phyloP scores from a whole-genome alignment of 306 rosid genomes.

The Herpetospermum pedunculosum region DNA sequence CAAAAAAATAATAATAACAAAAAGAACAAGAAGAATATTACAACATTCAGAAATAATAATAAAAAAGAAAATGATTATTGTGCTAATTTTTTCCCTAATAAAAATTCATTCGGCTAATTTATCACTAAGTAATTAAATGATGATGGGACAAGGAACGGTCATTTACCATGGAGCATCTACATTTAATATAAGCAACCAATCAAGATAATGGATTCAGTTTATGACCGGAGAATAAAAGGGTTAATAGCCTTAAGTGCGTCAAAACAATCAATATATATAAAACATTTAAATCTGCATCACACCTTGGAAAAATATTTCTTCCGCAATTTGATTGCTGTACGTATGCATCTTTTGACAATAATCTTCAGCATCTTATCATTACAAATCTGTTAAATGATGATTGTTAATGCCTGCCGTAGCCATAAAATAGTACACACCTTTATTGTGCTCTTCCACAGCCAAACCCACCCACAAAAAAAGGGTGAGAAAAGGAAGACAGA shows the following conservation, averaged over 20 bases:
- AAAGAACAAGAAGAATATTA: neutral
- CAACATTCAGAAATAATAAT: neutral
- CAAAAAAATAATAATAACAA: neutral
- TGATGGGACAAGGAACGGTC: neutral
- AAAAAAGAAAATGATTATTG: neutral
- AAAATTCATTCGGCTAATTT: neutral
- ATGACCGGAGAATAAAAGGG: constrained; percentile 8
- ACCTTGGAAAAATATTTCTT: constrained; percentile 85
- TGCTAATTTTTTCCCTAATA: neutral
- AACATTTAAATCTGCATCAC: constrained; percentile 13
- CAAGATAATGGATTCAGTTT: neutral
- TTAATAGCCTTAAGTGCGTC: constrained; percentile 4
- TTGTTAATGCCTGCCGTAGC: neutral
- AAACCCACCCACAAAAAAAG: neutral
- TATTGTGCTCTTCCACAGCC: neutral
- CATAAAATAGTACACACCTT: neutral
- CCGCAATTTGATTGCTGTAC: constrained; percentile 65
- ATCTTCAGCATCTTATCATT: constrained; percentile 79
- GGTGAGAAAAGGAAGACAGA: neutral
- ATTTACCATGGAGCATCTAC: neutral
- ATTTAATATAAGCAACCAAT: neutral
- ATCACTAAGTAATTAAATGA: neutral
- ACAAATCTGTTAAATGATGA: constrained; percentile 41
- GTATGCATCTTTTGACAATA: constrained; percentile 63
- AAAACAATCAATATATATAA: neutral